phyloP scores from a whole-genome alignment of 805 yeast genomes.

The Ogataea glucozyma region DNA sequence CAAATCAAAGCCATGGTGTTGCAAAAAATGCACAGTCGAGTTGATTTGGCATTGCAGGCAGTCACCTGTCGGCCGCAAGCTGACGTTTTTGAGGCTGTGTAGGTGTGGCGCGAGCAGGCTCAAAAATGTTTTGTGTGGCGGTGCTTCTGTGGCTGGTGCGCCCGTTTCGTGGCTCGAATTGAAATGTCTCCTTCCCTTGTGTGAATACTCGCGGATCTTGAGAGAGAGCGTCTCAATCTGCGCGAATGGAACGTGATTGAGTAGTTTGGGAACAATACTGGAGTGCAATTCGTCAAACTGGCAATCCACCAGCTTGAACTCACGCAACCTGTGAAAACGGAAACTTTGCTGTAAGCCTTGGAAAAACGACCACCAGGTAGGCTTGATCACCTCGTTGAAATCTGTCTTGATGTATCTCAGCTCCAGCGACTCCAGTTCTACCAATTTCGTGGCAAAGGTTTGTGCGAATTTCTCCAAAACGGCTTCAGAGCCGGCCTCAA shows the following conservation, averaged over 20 bases:
- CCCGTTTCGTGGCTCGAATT: neutral
- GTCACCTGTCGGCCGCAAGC: slow-evolving; percentile 30
- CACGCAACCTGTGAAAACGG: slow-evolving; percentile 17
- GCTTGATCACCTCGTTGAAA: slow-evolving; percentile 26
- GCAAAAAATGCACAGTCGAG: slow-evolving; percentile 20
- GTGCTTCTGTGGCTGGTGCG: no score
- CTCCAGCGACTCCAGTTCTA: slow-evolving; percentile 17
- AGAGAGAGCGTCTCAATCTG: slow-evolving; percentile 17
- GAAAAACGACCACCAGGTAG: slow-evolving; percentile 34
- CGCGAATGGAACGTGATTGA: slow-evolving; percentile 10
- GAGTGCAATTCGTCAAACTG: slow-evolving; percentile 26
- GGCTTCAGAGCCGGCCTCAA: slow-evolving; percentile 24
- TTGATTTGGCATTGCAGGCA: slow-evolving; percentile 30
- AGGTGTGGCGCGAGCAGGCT: slow-evolving; percentile 22
- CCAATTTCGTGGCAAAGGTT: slow-evolving; percentile 11
- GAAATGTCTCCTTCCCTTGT: slow-evolving; percentile 23
- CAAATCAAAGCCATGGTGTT: slow-evolving; percentile 5
- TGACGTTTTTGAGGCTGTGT: slow-evolving; percentile 18
- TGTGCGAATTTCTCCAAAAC: slow-evolving; percentile 14
- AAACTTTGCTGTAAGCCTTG: slow-evolving; percentile 3
- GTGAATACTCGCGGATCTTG: slow-evolving; percentile 30
- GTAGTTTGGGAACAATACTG: slow-evolving; percentile 7
- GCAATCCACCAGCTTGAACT: slow-evolving; percentile 25
- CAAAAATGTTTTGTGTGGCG: no score
- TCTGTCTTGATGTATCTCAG: slow-evolving; percentile 24